Base-by-base conservation (phyloP, 1,139 yeast species). In the Diutina rugosa region DNA sequence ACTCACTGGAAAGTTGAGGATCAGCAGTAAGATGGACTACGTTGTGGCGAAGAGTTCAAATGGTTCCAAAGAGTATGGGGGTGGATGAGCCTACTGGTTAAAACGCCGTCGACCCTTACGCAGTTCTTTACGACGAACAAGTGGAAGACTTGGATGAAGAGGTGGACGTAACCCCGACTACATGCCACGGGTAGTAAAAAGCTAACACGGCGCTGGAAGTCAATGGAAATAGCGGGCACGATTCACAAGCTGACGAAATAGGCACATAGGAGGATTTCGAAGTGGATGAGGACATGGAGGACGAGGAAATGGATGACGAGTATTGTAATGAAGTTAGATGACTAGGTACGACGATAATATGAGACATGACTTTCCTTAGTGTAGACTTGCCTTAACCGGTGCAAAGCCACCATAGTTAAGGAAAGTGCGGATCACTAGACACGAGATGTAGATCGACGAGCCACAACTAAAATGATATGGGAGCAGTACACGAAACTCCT, bases 11-110 rank as follows among this genome's bases (percentile, higher is more conserved):
- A 59, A 69, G 70, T 38, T 68, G 79, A 30, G 85, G 80, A 7
- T 80, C 78, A 26, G 59, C 63, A 45, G 77, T 81, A 70, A 64
- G 64, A 4, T 83, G 3, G 88, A 67, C 71, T 80, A 45, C 71
- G 84, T 48, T 83, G 88, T 65, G 75, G 76, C 14, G 63, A 64
- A 28, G 68, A 69, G 35, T 74, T 82, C 44, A 67, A 68, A 44
- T 78, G 75, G 72, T 79, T 79, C 59, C 66, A 70, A 57, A 2
- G 80, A 77, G 54, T 79, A 69, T 60, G 3, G 76, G 72, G 1
- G 58, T 56, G 1, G 69, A 66, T 41, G 76, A 72, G 29, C 69
- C 67, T 14, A 72, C 69, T 45, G 65, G 60, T 47, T 74, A 68
- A 7, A 14, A 44, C 7, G 21, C 44, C 21, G 63, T 66, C 5